Conservation (phyloP, 2,329 filamentous ascomycete genomes). For the Cytospora chrysosperma region DNA sequence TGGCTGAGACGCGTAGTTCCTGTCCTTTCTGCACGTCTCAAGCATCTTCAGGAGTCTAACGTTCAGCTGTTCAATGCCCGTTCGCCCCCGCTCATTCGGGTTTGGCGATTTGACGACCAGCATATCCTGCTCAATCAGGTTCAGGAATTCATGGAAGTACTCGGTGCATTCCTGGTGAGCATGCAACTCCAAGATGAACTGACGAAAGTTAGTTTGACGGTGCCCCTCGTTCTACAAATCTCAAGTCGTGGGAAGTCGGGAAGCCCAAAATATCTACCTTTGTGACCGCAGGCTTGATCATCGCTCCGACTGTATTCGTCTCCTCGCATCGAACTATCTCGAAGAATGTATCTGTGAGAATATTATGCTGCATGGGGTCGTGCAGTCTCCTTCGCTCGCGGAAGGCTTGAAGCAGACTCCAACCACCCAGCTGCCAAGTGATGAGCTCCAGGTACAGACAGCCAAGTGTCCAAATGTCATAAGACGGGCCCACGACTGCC, state of each 20-base stretch:
- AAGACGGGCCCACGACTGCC: neutral
- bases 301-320: neutral
- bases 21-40: neutral
- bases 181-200: constrained; percentile 1
- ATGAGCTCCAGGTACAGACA: constrained; percentile 15
- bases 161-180: neutral
- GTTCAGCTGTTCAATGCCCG: neutral
- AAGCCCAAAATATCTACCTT: neutral
- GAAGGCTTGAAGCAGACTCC: neutral
- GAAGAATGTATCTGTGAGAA: neutral
- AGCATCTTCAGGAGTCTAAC: neutral
- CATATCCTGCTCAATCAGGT: constrained; percentile 1
- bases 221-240: too few relatives aligned
- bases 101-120: neutral
- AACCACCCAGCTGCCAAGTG: constrained; percentile 8
- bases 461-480: constrained; percentile 14
- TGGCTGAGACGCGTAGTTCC: neutral
- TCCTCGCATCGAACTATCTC: neutral
- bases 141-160: constrained; percentile 4
- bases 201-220: neutral
- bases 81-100: neutral
- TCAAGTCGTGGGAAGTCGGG: too few relatives aligned
- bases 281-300: neutral
- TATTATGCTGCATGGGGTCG: neutral
- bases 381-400: neutral